Conservation (phyloP, 768 basidiomycete species). For the Pleurotus ostreatus region DNA sequence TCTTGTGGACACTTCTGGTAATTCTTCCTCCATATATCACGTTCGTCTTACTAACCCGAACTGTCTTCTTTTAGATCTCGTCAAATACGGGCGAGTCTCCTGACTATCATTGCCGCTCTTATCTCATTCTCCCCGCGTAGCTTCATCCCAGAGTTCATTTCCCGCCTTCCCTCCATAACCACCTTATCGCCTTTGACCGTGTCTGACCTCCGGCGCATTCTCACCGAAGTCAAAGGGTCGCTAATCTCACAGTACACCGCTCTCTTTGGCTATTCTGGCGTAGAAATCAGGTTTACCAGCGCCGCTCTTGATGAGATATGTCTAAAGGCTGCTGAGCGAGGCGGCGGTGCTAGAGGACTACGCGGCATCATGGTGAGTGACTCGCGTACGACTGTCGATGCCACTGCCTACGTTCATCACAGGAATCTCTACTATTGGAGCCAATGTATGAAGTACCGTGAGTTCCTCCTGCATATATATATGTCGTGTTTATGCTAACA, state of each 20-base stretch:
- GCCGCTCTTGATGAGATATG: conserved; percentile 81
- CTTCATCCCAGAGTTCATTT: conserved; percentile 94
- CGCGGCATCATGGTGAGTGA: conserved; percentile 77
- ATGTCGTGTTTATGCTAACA: background rate
- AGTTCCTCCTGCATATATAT: conserved; percentile 30
- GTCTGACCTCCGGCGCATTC: conserved; percentile 80
- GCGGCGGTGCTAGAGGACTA: conserved; percentile 88
- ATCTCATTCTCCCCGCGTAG: conserved; percentile 28
- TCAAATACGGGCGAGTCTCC: conserved; percentile 67
- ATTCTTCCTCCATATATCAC: background rate
- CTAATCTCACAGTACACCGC: conserved; percentile 87
- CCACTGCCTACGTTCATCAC: conserved; percentile 6
- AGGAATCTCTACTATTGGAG: conserved; percentile 82
- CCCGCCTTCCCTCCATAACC: conserved; percentile 89
- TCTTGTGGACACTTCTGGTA: conserved; percentile 68
- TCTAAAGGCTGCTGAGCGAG: conserved; percentile 68
- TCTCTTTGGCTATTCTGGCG: conserved; percentile 78
- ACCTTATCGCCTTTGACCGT: conserved; percentile 77
- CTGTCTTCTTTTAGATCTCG: conserved; percentile 52
- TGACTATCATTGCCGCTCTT: background rate
- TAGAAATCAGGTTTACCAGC: conserved; percentile 84
- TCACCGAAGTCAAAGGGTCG: conserved; percentile 90
- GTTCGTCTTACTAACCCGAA: background rate
- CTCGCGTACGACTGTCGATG: background rate
- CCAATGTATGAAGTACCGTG: conserved; percentile 92